Evolutionary conservation across 2,329 filamentous ascomycete species (phyloP).

Genomic region (Corynespora cassiicola): DNA sequence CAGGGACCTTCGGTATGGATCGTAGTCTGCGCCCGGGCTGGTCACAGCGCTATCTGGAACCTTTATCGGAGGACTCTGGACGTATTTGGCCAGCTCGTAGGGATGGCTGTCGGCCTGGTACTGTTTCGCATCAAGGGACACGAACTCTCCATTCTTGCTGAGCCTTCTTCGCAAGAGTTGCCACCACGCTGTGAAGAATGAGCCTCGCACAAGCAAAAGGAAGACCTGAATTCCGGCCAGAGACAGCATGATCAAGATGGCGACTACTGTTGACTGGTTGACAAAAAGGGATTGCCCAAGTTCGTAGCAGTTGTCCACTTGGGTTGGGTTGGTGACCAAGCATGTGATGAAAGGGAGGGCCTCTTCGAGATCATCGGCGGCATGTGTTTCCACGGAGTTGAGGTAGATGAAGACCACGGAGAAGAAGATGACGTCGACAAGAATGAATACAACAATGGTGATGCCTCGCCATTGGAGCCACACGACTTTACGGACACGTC

Average conservation of each 20-base stretch:
- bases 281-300: conserved; percentile 70
- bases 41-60: conserved; percentile 33
- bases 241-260: conserved; percentile 81
- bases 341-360: conserved; percentile 75
- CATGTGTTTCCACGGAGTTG: conserved; percentile 65
- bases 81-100: conserved; percentile 45
- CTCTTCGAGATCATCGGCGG: conserved; percentile 61
- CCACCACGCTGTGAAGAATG: conserved; percentile 86
- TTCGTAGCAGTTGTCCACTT: conserved; percentile 71
- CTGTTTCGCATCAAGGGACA: conserved; percentile 77
- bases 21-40: conserved; percentile 30
- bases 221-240: conserved; percentile 85
- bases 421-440: conserved; percentile 93
- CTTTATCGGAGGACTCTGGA: conserved; percentile 21
- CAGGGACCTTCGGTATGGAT: conserved; percentile 24
- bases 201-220: conserved; percentile 78
- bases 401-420: conserved; percentile 88
- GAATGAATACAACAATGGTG: conserved; percentile 85
- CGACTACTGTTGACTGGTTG: conserved; percentile 76
- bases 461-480: conserved; percentile 95
- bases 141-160: conserved; percentile 76
- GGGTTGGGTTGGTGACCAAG: conserved; percentile 62
- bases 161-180: conserved; percentile 64
- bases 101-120: conserved; percentile 37
- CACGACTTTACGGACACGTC: conserved; percentile 83